These are phyloP conservation scores for Wickerhamiella musiphila DNA, from an alignment of 805 yeast species.

Conservation along the genomic window DNA sequence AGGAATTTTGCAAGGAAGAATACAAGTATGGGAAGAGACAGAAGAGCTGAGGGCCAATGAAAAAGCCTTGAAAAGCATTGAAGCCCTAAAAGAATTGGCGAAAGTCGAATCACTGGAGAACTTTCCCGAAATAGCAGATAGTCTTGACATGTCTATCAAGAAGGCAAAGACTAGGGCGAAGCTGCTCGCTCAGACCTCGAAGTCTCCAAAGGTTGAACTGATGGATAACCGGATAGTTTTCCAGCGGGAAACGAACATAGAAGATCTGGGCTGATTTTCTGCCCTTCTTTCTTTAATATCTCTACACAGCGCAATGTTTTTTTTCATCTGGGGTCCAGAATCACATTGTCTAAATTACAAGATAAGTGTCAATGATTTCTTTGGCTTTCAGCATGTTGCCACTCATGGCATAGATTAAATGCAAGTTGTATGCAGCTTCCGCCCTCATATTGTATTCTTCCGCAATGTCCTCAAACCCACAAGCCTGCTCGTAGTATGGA, in stretches of 20 bases:
- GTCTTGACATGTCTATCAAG: constrained; percentile 32
- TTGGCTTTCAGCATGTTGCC: constrained; percentile 57
- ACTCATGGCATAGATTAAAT: constrained; percentile 53
- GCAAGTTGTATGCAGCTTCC: constrained; percentile 78
- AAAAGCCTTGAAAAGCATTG: constrained; percentile 4
- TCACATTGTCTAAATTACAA: constrained; percentile 30
- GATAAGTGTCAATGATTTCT: constrained; percentile 43
- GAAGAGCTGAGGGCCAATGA: constrained; percentile 4
- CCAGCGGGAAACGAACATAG: constrained; percentile 21
- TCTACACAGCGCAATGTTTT: no score
- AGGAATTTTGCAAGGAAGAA: constrained; percentile 47
- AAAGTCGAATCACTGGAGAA: constrained; percentile 29
- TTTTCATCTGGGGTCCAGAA: no score
- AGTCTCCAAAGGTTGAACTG: constrained; percentile 17
- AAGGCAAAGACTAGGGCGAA: constrained; percentile 48
- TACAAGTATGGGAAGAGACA: constrained; percentile 20
- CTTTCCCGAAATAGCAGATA: constrained; percentile 34
- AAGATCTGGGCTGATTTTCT: constrained; percentile 14
- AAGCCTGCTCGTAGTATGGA: constrained; percentile 52
- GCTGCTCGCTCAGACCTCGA: constrained; percentile 25
- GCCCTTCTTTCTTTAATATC: not conserved
- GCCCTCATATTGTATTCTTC: constrained; percentile 45
- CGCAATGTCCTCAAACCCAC: constrained; percentile 25
- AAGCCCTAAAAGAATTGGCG: constrained; percentile 16
- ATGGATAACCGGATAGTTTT: constrained; percentile 23